Conservation (phyloP, 1,139 yeast species). For the Yamadazyma buinensis region DNA sequence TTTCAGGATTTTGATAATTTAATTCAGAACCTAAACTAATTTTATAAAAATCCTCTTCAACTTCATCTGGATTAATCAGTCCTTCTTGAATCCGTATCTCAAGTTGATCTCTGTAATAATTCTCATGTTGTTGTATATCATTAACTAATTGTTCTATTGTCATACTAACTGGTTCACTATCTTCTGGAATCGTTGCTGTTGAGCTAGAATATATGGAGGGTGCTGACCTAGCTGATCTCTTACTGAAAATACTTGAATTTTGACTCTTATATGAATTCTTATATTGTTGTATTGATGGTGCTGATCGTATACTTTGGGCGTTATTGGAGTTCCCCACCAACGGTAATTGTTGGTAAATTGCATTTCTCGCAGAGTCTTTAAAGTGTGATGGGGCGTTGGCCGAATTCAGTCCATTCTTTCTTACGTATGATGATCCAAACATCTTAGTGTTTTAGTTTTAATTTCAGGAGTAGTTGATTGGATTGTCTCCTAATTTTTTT, state of each 20-base stretch:
- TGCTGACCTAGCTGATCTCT: constrained; percentile 40
- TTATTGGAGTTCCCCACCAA: constrained; percentile 11
- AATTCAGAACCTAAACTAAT: constrained; percentile 42
- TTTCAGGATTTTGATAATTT: constrained; percentile 40
- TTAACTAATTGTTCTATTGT: constrained; percentile 46
- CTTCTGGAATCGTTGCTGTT: constrained; percentile 48
- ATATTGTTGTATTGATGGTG: constrained; percentile 16
- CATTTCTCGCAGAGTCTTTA: constrained; percentile 44
- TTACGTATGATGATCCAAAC: constrained; percentile 40
- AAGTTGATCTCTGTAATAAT: constrained; percentile 21
- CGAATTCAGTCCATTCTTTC: constrained; percentile 25
- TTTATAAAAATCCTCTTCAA: constrained; percentile 29
- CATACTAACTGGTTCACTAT: constrained; percentile 39
- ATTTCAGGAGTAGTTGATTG: too few species aligned
- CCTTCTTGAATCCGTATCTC: constrained; percentile 6
- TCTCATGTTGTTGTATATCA: constrained; percentile 42
- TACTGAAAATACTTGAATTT: constrained; percentile 34
- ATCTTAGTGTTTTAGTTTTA: too few species aligned
- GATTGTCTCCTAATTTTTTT: constrained; percentile 3
- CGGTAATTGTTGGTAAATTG: constrained; percentile 44
- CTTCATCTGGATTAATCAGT: constrained; percentile 7
- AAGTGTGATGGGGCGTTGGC: constrained; percentile 40
- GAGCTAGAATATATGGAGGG: constrained; percentile 42
- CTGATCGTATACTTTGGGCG: constrained; percentile 16
- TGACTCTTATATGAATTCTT: constrained; percentile 20